Base-by-base conservation (phyloP, 352 stramenopile genomes). In the Thraustochytrium striatum region DNA sequence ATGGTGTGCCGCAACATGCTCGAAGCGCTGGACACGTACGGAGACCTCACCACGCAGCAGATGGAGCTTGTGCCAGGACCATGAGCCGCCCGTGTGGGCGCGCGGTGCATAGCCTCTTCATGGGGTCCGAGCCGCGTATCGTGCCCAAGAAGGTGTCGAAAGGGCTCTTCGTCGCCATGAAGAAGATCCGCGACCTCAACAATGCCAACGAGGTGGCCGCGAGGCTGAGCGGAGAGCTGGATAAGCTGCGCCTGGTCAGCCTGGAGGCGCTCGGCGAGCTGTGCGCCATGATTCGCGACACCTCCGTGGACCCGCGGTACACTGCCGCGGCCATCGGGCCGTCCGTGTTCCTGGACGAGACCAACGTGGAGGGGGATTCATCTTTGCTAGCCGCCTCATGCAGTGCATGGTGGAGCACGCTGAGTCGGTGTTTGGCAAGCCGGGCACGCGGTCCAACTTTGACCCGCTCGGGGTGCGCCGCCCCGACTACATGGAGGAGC, bases 181-280 rank as follows among this genome's bases (percentile, higher is more conserved):
- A 25, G 1, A 58, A 61, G 47, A 9, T 75, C 39, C 61, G 50
- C 11, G 47, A 75, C n/a, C 8, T 30, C 28, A 68, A 25, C 41
- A 41, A 38, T 25, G 50, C 41, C 25, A 3, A 5, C 19, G 16
- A 75, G 44, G 65, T 75, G 7, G 65, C 65, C 65, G 13, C 19
- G 3, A 58, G 68, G 65, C 50, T 75, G 13, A 19, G 16, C 19
- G 30, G 41, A 5, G 65, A 75, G 50, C 43, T 75, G 9, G 65
- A 75, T 43, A 30, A 75, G 50, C 32, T 75, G 13, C 16, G 30
- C 5, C 43, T 75, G 11, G 19, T 9, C 25, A 33, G 65, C 47
- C 44, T 58, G n/a, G 65, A 75, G 30, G 65, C 65, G 1, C 65
- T 75, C 21, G 65, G 65, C 0, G 65, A 75, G 65, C 11, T 75